A percentile compares a stretch with the other conserved stretches of the same genome.
Conservation (phyloP, 164 flowering plant species). For the Kingdonia uniflora region DNA sequence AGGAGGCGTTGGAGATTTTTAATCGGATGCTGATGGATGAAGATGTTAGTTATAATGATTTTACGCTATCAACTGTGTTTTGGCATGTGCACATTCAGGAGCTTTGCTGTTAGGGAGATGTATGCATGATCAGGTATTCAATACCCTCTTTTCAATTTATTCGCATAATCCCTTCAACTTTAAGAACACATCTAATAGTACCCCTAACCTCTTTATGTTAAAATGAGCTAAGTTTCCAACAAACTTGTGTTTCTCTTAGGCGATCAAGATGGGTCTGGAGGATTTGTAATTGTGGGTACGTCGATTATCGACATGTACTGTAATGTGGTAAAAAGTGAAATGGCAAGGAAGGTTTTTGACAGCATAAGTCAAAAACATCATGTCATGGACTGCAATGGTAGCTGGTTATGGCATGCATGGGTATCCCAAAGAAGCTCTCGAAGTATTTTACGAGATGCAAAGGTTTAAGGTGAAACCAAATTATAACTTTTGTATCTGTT, state of each 20-base stretch:
- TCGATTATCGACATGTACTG: slow-evolving; percentile 89
- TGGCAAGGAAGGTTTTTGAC: slow-evolving; percentile 57
- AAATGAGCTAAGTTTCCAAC: no score
- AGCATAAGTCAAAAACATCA: slow-evolving; percentile 52
- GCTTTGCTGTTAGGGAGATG: slow-evolving; percentile 70
- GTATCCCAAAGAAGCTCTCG: slow-evolving; percentile 51
- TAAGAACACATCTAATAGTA: no score
- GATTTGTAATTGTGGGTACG: slow-evolving; percentile 60
- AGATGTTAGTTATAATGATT: slow-evolving; percentile 34
- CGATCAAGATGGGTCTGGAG: slow-evolving; percentile 48
- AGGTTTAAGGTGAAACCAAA: slow-evolving; percentile 48
- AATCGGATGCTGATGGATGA: slow-evolving; percentile 26
- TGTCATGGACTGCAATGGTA: slow-evolving; percentile 86
- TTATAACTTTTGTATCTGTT: slow-evolving; percentile 73
- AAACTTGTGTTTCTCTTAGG: no score
- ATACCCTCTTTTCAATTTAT: no score
- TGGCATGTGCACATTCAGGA: no score
- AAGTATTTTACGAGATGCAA: slow-evolving; percentile 52
- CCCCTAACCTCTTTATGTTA: no score
- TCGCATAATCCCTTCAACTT: no score
- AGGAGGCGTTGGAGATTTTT: slow-evolving; percentile 55
- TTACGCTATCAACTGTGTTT: slow-evolving; percentile 59
- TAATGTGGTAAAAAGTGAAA: slow-evolving; percentile 67
- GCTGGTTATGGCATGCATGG: no score
- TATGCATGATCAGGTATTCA: slow-evolving; percentile 65